Evolutionary conservation across 1,139 yeast genomes (phyloP).

Genomic region (Yueomyces sp.): DNA sequence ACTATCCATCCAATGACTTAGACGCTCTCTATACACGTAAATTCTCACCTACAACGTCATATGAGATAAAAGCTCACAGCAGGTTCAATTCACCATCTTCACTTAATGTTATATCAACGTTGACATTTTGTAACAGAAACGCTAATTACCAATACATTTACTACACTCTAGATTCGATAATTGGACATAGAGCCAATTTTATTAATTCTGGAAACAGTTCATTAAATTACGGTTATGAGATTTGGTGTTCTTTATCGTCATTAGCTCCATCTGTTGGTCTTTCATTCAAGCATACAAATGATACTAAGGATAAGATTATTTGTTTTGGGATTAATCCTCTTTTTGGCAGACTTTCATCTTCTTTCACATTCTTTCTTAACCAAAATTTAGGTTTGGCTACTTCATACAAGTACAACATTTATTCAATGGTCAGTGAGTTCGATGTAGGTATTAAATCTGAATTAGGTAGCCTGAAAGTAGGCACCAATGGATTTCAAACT

Average conservation of each 20-base stretch:
- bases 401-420: conserved; percentile 78
- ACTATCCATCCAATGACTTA: conserved; percentile 74
- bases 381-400: conserved; percentile 49
- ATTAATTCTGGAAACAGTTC: neutral
- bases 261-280: neutral
- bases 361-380: conserved; percentile 59
- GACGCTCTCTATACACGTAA: conserved; percentile 81
- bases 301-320: neutral
- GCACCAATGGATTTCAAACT: neutral
- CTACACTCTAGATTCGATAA: conserved; percentile 80
- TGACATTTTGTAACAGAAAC: neutral
- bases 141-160: conserved; percentile 53
- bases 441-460: neutral
- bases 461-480: neutral
- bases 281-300: neutral
- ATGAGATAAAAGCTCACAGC: neutral
- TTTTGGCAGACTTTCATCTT: conserved; percentile 79
- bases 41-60: conserved; percentile 35
- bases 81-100: neutral
- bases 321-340: conserved; percentile 50
- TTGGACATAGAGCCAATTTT: conserved; percentile 49
- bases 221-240: conserved; percentile 68
- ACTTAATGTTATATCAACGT: neutral
- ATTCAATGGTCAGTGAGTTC: conserved; percentile 51
- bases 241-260: conserved; percentile 35